phyloP scores from a whole-genome alignment of 75 land plant species.

The Pinus taeda region DNA sequence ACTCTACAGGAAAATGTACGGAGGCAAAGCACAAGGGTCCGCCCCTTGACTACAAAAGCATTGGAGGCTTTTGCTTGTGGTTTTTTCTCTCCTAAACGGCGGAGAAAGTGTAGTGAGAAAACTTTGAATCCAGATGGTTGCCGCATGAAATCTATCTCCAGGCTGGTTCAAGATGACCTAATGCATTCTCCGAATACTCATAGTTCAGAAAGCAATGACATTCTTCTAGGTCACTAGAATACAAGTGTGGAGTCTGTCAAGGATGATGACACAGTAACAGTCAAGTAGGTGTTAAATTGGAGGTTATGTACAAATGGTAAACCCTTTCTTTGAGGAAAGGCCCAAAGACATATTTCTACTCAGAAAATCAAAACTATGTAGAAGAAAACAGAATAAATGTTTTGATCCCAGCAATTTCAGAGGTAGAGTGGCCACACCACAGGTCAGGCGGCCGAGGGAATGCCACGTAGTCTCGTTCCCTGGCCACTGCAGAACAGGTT shows the following conservation, averaged over 20 bases:
- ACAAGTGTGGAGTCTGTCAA: not conserved
- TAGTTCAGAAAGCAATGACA: not conserved
- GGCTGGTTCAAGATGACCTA: not conserved
- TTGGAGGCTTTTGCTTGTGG: constrained; percentile 56
- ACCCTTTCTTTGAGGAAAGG: not conserved
- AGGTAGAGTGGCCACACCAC: too few species aligned
- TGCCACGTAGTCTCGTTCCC: too few species aligned
- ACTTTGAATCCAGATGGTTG: not conserved
- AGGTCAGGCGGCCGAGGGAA: too few species aligned
- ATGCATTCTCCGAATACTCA: not conserved
- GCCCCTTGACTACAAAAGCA: constrained; percentile 46
- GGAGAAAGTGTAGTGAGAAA: constrained; percentile 7
- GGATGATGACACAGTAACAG: not conserved
- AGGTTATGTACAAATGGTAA: not conserved
- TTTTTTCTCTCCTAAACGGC: constrained; percentile 10
- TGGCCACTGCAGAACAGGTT: too few species aligned
- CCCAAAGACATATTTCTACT: not conserved
- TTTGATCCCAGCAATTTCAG: too few species aligned
- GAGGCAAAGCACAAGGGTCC: constrained; percentile 48
- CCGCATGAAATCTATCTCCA: not conserved
- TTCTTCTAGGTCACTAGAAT: not conserved
- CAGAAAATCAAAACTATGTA: not conserved
- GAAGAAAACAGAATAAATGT: too few species aligned
- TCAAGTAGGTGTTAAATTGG: not conserved
- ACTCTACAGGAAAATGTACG: constrained; percentile 2